Evolutionary conservation across 1,284 basidiomycete genomes (phyloP), one percentile per base, ranked within the genome.

Genomic region (Boletus sp.): DNA sequence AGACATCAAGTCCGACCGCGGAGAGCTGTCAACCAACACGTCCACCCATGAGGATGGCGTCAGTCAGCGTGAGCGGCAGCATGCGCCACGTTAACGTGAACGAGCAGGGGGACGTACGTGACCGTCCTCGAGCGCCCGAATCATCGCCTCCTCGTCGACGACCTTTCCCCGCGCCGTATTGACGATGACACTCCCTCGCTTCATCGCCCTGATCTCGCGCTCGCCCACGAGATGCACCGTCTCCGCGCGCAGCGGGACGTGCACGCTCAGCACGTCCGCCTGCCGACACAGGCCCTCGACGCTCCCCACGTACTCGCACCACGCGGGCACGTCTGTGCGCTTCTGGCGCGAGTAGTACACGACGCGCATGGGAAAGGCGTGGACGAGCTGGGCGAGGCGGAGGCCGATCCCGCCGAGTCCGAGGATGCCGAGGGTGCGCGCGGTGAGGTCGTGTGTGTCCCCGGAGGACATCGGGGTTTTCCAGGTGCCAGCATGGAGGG

Each of bases 111-210:
- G 7, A 72, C 82, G 57, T 65, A 88, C 88, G 64, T 90, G 87
- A n/a, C 91, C 91, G 56, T 84, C 82, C 61, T 91, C 83, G 50
- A 95, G 69, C 12, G 91, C 91, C 16, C 78, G 77, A 55, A 95
- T 88, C 72, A 94, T 74, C 2, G 91, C 92, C 4, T 79, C 82
- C 67, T 95, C 91, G 56, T 94, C 90, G 37, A 95, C 80, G 20
- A 95, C 84, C 61, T 89, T 93, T 6, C 93, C 93, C 35, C 93
- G 73, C 17, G 93, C 92, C 2, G 93, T 95, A 66, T 95, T 96
- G 57, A 95, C 78, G 53, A 97, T 79, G 38, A 93, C 77, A 1
- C 83, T 77, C 7, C 88, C 88, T 46, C 80, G 80, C 74, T 90
- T 94, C 76, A 96, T 76, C 61, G 76, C 73, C 42, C 82, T 72